A percentile compares a stretch with the other conserved stretches of the same genome.
Conservation (phyloP, 2,329 filamentous ascomycete genomes). For the Immersiporthe knoxdaviesiana region DNA sequence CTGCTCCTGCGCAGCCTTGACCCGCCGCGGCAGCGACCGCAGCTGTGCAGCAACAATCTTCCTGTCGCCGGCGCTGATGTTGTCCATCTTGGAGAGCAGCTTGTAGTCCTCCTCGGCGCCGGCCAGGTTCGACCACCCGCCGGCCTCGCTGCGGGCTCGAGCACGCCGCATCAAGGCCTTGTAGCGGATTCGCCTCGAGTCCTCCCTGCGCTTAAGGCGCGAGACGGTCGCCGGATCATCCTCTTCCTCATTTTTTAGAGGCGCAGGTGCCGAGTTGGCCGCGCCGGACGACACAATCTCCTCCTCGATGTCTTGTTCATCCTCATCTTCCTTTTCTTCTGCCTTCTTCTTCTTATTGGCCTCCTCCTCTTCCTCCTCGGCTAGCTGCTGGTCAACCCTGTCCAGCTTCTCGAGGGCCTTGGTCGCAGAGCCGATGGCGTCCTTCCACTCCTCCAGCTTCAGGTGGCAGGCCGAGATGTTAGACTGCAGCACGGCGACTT, state of each 20-base stretch:
- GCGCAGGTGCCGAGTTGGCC: slow-evolving; percentile 49
- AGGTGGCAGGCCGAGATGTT: slow-evolving; percentile 90
- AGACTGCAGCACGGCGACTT: slow-evolving; percentile 82
- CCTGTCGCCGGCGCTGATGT: slow-evolving; percentile 67
- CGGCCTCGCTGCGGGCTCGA: slow-evolving; percentile 69
- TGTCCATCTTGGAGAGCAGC: slow-evolving; percentile 59
- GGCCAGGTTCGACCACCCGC: slow-evolving; percentile 79
- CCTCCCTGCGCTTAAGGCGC: slow-evolving; percentile 50
- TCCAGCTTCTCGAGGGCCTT: slow-evolving; percentile 74
- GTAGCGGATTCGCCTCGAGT: slow-evolving; percentile 75
- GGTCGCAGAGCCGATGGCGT: slow-evolving; percentile 74
- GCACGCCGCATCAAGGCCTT: slow-evolving; percentile 84
- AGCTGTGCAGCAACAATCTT: slow-evolving; percentile 71
- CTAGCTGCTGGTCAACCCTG: slow-evolving; percentile 50
- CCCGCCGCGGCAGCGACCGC: slow-evolving; percentile 64
- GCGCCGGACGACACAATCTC: slow-evolving; percentile 65
- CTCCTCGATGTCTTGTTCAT: slow-evolving; percentile 54
- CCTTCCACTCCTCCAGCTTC: slow-evolving; percentile 84
- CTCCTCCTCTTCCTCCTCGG: slow-evolving; percentile 39
- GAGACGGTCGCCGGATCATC: slow-evolving; percentile 37
- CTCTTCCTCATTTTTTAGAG: slow-evolving; percentile 34
- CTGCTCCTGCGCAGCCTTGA: slow-evolving; percentile 78
- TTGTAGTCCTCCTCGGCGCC: slow-evolving; percentile 83
- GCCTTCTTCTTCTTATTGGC: slow-evolving; percentile 44
- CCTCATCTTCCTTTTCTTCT: slow-evolving; percentile 50